These are phyloP conservation scores for Trichoderma gracile DNA, from an alignment of 2,329 filamentous ascomycete genomes.

Conservation along the genomic window DNA sequence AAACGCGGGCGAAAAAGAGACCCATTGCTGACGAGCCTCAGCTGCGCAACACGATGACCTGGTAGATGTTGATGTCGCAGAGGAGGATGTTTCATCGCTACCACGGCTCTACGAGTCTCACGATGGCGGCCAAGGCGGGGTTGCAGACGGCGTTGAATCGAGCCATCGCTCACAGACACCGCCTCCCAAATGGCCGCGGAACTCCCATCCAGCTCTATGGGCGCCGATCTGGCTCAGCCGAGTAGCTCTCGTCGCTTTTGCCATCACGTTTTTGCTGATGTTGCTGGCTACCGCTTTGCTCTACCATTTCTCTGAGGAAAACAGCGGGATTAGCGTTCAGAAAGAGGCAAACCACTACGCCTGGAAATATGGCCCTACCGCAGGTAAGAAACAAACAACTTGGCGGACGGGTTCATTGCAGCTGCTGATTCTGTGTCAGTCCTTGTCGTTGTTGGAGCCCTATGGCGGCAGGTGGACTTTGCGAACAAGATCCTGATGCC, in stretches of 20 bases:
- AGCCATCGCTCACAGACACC: not conserved
- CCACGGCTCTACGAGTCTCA: constrained; percentile 1
- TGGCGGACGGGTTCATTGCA: not conserved
- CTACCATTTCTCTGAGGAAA: not conserved
- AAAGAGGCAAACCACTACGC: constrained; percentile 20
- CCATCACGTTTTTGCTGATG: constrained; percentile 1
- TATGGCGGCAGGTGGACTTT: constrained; percentile 18
- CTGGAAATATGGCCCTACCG: constrained; percentile 20
- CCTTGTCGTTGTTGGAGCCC: constrained; percentile 15
- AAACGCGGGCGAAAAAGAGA: not conserved
- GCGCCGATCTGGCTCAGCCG: constrained; percentile 14
- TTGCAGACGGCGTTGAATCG: not conserved
- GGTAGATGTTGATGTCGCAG: not conserved
- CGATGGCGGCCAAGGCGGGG: not conserved
- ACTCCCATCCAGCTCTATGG: not conserved
- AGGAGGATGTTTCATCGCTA: not conserved
- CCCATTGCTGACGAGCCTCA: not conserved
- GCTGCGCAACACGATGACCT: constrained; percentile 11
- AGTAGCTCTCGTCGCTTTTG: not conserved
- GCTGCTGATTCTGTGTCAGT: not conserved
- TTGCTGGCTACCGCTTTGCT: constrained; percentile 10
- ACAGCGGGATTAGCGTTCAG: constrained; percentile 7
- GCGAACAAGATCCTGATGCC: constrained; percentile 11
- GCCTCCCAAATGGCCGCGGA: constrained; percentile 4
- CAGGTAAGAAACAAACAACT: not conserved